A percentile compares a stretch with the other conserved stretches of the same genome.
Evolutionary conservation across 371 early-diverging fungal genomes (phyloP).

Genomic region (Chytridium lagenaria): DNA sequence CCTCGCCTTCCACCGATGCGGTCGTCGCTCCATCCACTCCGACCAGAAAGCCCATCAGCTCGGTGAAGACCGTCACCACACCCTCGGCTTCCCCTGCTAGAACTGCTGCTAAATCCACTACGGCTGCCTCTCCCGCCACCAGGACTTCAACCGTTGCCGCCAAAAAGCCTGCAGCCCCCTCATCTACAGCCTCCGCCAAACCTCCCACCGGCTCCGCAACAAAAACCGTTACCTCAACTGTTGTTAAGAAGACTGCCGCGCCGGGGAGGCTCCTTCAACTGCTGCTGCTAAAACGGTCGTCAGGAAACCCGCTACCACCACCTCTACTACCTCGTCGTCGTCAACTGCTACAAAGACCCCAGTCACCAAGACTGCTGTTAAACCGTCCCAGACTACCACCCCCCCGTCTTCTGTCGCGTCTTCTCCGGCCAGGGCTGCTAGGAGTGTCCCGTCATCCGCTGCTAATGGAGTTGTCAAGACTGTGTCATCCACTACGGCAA

Average conservation of each 20-base stretch:
- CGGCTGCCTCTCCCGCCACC: neutral
- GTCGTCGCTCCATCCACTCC: neutral
- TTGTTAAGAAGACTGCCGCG: neutral
- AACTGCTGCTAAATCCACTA: neutral
- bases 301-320: slow-evolving; percentile 10
- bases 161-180: neutral
- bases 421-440: slow-evolving; percentile 5
- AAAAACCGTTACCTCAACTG: neutral
- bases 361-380: neutral
- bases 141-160: neutral
- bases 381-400: neutral
- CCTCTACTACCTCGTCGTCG: neutral
- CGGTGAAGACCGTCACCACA: too few species aligned
- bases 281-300: neutral
- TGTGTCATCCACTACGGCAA: neutral
- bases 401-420: slow-evolving; percentile 2
- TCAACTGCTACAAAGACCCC: neutral
- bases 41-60: neutral
- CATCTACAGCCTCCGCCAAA: neutral
- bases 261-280: neutral
- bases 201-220: neutral
- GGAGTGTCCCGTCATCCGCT: neutral
- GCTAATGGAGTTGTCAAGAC: neutral
- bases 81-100: too few species aligned
- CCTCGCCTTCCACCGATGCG: neutral